These are phyloP conservation scores for Asclepias syriaca DNA, from an alignment of 257 asterid genomes.

Conservation along the genomic window DNA sequence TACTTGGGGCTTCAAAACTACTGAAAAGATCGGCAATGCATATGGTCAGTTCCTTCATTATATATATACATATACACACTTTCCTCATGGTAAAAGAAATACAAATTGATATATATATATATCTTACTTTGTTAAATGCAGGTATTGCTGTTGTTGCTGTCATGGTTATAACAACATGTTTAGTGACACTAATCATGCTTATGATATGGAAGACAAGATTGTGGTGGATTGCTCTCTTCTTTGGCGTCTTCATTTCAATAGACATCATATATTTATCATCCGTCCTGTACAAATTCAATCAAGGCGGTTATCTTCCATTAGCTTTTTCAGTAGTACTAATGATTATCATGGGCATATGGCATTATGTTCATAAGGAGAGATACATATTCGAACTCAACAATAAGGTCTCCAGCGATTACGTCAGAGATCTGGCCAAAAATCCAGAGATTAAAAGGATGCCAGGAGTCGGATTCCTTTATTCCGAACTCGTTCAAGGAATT, in stretches of 20 bases:
- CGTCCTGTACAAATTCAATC: slow-evolving; percentile 50
- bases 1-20: slow-evolving; percentile 44
- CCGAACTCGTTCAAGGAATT: slow-evolving; percentile 66
- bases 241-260: slow-evolving; percentile 23
- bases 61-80: no score
- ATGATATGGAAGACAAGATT: slow-evolving; percentile 60
- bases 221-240: slow-evolving; percentile 43
- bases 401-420: slow-evolving; percentile 47
- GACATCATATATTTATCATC: slow-evolving; percentile 46
- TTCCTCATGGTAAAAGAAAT: no score
- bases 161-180: slow-evolving; percentile 51
- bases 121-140: slow-evolving; percentile 5
- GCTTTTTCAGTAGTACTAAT: slow-evolving; percentile 43
- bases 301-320: slow-evolving; percentile 68
- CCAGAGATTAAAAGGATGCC: slow-evolving; percentile 35
- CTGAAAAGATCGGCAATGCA: slow-evolving; percentile 59
- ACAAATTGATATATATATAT: no score
- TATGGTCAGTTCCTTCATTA: slow-evolving; percentile 32
- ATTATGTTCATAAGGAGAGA: slow-evolving; percentile 45
- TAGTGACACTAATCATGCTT: slow-evolving; percentile 54
- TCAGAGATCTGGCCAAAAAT: slow-evolving; percentile 32
- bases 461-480: slow-evolving; percentile 59
- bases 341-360: slow-evolving; percentile 61
- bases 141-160: slow-evolving; percentile 74
- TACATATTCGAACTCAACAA: slow-evolving; percentile 53